These are phyloP conservation scores for Orobanche coerulescens DNA, from an alignment of 257 asterid species.

Conservation along the genomic window DNA sequence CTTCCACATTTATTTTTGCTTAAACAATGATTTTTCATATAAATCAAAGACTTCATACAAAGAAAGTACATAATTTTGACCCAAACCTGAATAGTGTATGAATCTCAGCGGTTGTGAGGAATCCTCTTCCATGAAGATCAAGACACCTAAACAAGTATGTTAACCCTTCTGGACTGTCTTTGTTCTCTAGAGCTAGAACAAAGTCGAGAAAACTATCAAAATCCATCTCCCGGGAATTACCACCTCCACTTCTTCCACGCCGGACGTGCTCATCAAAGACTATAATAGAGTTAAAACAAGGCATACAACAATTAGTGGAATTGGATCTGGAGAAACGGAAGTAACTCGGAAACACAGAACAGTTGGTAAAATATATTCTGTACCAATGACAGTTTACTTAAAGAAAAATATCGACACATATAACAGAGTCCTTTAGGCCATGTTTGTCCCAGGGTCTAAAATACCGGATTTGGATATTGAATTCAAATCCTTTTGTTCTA, in stretches of 20 bases:
- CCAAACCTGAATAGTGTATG: constrained; percentile 87
- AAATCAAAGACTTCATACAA: not conserved
- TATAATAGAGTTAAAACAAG: constrained; percentile 19
- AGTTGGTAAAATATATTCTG: not conserved
- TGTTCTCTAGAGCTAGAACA: constrained; percentile 90
- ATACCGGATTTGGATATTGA: no score
- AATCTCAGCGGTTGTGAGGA: constrained; percentile 85
- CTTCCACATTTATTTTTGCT: constrained; percentile 34
- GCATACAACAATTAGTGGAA: constrained; percentile 3
- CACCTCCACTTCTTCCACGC: constrained; percentile 85
- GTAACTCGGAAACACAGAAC: not conserved
- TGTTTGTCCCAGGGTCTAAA: no score
- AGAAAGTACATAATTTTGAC: not conserved
- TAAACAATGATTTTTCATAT: not conserved
- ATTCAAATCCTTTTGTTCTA: no score
- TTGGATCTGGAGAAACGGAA: not conserved
- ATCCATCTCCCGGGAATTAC: constrained; percentile 92
- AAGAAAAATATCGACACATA: not conserved
- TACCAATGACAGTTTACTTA: not conserved
- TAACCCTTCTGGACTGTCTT: constrained; percentile 91
- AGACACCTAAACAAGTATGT: constrained; percentile 89
- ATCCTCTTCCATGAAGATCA: constrained; percentile 92
- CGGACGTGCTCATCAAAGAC: constrained; percentile 97
- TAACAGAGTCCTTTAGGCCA: not conserved
- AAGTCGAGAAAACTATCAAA: constrained; percentile 93